phyloP scores from a whole-genome alignment of 805 yeast genomes.

The Yamadazyma kitorensis region DNA sequence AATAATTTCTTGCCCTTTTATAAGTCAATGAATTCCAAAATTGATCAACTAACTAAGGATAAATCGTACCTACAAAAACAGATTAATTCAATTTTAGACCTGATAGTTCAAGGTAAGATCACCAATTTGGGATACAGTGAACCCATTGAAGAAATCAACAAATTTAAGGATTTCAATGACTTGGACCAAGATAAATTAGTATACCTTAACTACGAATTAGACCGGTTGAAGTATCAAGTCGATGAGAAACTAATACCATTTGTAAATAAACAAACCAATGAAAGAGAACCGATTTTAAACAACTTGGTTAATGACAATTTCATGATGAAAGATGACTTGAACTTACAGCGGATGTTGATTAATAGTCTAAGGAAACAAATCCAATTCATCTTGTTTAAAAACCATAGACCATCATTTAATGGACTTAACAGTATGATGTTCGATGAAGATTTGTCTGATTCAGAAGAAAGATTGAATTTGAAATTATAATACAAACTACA shows the following conservation, averaged over 20 bases:
- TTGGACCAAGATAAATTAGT: constrained; percentile 26
- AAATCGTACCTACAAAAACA: constrained; percentile 42
- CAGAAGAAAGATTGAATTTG: constrained; percentile 35
- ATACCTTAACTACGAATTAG: constrained; percentile 40
- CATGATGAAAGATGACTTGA: constrained; percentile 46
- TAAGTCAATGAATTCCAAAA: constrained; percentile 19
- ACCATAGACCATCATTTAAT: constrained; percentile 26
- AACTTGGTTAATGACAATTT: constrained; percentile 35
- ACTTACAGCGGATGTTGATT: constrained; percentile 41
- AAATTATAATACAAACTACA: too few relatives aligned
- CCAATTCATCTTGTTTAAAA: constrained; percentile 45
- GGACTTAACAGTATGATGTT: constrained; percentile 7
- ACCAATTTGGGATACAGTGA: constrained; percentile 49
- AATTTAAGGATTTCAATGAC: constrained; percentile 17
- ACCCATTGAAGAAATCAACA: constrained; percentile 44
- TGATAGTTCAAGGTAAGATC: constrained; percentile 47
- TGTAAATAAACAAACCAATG: constrained; percentile 21
- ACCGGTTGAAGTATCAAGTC: constrained; percentile 40
- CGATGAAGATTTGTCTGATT: constrained; percentile 26
- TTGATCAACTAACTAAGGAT: constrained; percentile 29
- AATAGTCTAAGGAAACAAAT: constrained; percentile 49
- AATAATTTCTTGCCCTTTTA: constrained; percentile 27
- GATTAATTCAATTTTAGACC: constrained; percentile 43
- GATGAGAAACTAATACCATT: constrained; percentile 38
- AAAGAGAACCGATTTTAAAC: constrained; percentile 28